These are phyloP conservation scores for Didymosphaeria variabile DNA, from an alignment of 2,329 filamentous ascomycete genomes.

Conservation along the genomic window DNA sequence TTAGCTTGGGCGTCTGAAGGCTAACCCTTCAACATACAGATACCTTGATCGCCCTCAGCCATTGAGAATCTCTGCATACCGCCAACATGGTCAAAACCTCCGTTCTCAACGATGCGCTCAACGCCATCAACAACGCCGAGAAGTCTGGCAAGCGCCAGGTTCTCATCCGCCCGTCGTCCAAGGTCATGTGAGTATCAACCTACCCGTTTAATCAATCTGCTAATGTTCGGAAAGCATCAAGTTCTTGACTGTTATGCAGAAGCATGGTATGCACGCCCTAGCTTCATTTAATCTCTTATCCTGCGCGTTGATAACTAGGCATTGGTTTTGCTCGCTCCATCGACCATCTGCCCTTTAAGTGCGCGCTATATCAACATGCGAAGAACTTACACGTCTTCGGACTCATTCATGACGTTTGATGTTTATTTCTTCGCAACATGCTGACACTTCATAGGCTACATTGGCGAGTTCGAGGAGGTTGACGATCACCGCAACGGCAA, in stretches of 20 bases:
- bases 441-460: constrained; percentile 82
- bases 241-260: constrained; percentile 99
- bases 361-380: constrained; percentile 91
- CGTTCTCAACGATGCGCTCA: constrained; percentile 99
- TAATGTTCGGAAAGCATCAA: constrained; percentile 68
- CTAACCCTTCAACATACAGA: constrained; percentile 64
- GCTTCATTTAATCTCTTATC: constrained; percentile 43
- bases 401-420: constrained; percentile 77
- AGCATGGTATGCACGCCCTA: constrained; percentile 81
- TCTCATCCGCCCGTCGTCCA: constrained; percentile 95
- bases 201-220: no score
- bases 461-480: constrained; percentile 99
- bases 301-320: constrained; percentile 99
- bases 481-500: constrained; percentile 99
- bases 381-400: constrained; percentile 98
- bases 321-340: constrained; percentile 80
- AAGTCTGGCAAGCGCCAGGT: constrained; percentile 99
- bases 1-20: constrained; percentile 72
- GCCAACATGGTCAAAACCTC: constrained; percentile 98
- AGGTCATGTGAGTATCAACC: constrained; percentile 74
- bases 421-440: constrained; percentile 96
- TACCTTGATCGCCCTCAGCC: constrained; percentile 68
- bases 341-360: constrained; percentile 99
- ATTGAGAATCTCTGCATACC: constrained; percentile 83
- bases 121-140: constrained; percentile 99